phyloP scores from a whole-genome alignment of 140 eudicot species.

The Cichorium intybus region DNA sequence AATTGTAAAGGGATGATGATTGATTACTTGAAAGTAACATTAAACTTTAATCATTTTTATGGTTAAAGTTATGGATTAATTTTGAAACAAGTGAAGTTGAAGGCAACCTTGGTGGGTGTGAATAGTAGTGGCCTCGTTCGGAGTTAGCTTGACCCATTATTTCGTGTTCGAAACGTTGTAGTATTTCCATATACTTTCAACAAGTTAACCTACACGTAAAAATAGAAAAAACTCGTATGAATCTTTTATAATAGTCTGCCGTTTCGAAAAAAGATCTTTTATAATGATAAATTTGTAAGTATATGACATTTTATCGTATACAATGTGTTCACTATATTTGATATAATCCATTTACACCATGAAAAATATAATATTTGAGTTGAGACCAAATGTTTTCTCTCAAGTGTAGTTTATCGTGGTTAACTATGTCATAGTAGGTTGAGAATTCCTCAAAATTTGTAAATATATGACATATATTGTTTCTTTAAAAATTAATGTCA shows the following conservation, averaged over 20 bases:
- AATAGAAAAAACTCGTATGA: neutral
- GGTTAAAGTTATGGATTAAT: neutral
- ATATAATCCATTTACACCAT: neutral
- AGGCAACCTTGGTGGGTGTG: conserved; percentile 36
- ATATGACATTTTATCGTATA: too few species aligned
- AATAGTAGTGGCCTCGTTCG: conserved; percentile 29
- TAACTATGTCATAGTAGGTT: too few species aligned
- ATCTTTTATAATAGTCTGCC: neutral
- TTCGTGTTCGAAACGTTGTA: conserved; percentile 36
- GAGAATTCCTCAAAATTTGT: too few species aligned
- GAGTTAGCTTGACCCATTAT: conserved; percentile 33
- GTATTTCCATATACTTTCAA: conserved; percentile 23
- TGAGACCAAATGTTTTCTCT: neutral
- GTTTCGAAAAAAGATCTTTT: too few species aligned
- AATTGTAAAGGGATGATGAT: neutral
- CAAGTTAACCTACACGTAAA: conserved; percentile 11
- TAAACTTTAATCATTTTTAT: neutral
- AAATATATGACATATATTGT: too few species aligned
- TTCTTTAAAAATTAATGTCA: too few species aligned
- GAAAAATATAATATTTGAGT: neutral
- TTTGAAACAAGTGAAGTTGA: conserved; percentile 12
- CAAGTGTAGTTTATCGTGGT: neutral
- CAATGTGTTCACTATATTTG: too few species aligned
- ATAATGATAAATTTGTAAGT: neutral
- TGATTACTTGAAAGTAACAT: neutral